Evolutionary conservation across 176 grass and related monocot genomes (phyloP), one percentile per base, ranked within the genome.

Genomic region (Chloris gayana): DNA sequence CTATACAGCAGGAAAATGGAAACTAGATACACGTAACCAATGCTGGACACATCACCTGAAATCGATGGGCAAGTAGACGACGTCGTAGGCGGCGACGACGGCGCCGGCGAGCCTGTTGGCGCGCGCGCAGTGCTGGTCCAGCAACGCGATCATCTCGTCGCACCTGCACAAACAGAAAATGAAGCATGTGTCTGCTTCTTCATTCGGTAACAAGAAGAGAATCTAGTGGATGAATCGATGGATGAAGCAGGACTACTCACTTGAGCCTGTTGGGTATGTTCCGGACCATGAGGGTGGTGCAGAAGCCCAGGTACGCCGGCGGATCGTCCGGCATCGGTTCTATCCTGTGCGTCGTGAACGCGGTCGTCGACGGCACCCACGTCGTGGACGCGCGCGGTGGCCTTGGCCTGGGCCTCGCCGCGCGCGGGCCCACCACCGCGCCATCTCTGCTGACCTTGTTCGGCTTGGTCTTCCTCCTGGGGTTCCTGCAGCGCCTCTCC

Each of bases 11-110:
- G 35, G 35, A 37, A 37, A 2, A 5, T 3, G 35, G 35, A 5
- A 37, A 37, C n/a, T n/a, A n/a, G n/a, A 42, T 9, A 42, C 41
- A 44, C 15, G 0, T 17, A 17, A 49, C 46, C 15, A 49, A n/a
- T n/a, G n/a, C n/a, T n/a, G n/a, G n/a, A n/a, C n/a, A 44, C 35
- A 93, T 54, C 38, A 97, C 93, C 88, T 87, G 93, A 97, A 97
- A 67, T 97, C 94, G 35, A 91, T 87, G 12, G 91, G 94, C 24
- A 97, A 6, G 85, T 97, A 97, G 51, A 93, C 39, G 80, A 93
- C 86, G 65, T 97, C 94, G 82, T 91, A 97, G 25, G 69, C 91
- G 38, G 85, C 74, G 30, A 72, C 3, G 11, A 57, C 65, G 8
- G 31, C 11, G 53, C 83, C 41, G 44, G 61, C 14, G 10, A 12